These are phyloP conservation scores for Xylaria scruposa DNA, from an alignment of 495 filamentous ascomycete species.

Conservation along the genomic window DNA sequence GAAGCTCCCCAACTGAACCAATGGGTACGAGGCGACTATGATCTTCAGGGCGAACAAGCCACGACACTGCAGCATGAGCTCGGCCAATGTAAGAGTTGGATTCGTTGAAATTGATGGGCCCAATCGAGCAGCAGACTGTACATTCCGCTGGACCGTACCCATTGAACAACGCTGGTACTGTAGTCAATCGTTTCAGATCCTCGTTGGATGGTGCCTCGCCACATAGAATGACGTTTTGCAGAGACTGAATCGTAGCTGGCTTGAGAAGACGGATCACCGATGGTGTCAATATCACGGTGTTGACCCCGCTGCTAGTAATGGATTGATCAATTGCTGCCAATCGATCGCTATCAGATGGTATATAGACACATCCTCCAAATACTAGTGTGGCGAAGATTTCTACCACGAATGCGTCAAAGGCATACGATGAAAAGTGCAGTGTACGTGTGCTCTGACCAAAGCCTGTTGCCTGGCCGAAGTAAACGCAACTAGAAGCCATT, in stretches of 20 bases:
- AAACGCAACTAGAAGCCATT: neutral
- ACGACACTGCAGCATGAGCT: neutral
- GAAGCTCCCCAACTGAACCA: constrained; percentile 58
- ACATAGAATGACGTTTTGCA: neutral
- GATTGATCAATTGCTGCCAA: neutral
- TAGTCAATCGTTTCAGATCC: neutral
- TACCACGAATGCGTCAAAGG: constrained; percentile 57
- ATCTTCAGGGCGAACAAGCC: constrained; percentile 30
- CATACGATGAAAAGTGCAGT: constrained; percentile 65
- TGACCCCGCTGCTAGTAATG: neutral
- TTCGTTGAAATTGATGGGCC: neutral
- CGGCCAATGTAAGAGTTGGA: neutral
- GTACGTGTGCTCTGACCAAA: constrained; percentile 38
- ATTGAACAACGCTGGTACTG: constrained; percentile 39
- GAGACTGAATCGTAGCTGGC: neutral
- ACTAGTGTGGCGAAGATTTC: neutral
- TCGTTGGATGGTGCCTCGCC: neutral
- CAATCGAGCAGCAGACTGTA: neutral
- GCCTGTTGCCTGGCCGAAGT: neutral
- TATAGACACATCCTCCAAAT: neutral
- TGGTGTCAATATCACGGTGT: neutral
- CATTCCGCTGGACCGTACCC: constrained; percentile 60
- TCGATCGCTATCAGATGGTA: neutral
- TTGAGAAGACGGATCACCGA: neutral
- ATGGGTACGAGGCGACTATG: constrained; percentile 28